Evolutionary conservation across 2,329 filamentous ascomycete genomes (phyloP).

Genomic region (Calonectria pteridis): DNA sequence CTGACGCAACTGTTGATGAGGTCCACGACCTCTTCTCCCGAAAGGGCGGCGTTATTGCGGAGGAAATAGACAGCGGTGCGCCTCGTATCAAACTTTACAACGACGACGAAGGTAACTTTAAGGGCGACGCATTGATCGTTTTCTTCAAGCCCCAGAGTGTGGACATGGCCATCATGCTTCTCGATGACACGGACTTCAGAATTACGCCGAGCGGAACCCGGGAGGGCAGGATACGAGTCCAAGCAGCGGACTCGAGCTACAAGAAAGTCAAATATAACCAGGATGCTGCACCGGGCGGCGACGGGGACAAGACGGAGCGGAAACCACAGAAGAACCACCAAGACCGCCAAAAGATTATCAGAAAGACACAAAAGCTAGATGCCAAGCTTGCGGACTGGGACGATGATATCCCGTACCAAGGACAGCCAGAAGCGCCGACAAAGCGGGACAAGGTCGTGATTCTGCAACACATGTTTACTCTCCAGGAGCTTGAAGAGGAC

Average conservation of each 20-base stretch:
- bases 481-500: conserved; percentile 87
- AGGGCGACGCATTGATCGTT: conserved; percentile 91
- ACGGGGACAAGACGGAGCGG: conserved; percentile 44
- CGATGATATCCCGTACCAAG: conserved; percentile 79
- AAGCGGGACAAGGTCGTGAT: conserved; percentile 86
- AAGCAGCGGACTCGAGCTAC: conserved; percentile 89
- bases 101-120: conserved; percentile 85
- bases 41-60: conserved; percentile 91
- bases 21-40: conserved; percentile 84
- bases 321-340: conserved; percentile 67
- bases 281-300: conserved; percentile 41
- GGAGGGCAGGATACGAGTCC: conserved; percentile 80
- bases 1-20: conserved; percentile 83
- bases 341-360: conserved; percentile 91
- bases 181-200: conserved; percentile 87
- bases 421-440: conserved; percentile 55
- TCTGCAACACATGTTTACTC: conserved; percentile 92
- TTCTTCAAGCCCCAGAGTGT: conserved; percentile 98
- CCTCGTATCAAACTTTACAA: conserved; percentile 95
- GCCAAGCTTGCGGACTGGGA: conserved; percentile 96
- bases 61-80: conserved; percentile 89
- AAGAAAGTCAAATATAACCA: conserved; percentile 84
- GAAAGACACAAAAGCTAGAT: conserved; percentile 90
- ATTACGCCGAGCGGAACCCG: conserved; percentile 65
- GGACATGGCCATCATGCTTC: conserved; percentile 81